Percentiles rank a stretch among this genome's conserved stretches.
phyloP scores from a whole-genome alignment of 441 rosid species.

The Heliophila coronopifolia region DNA sequence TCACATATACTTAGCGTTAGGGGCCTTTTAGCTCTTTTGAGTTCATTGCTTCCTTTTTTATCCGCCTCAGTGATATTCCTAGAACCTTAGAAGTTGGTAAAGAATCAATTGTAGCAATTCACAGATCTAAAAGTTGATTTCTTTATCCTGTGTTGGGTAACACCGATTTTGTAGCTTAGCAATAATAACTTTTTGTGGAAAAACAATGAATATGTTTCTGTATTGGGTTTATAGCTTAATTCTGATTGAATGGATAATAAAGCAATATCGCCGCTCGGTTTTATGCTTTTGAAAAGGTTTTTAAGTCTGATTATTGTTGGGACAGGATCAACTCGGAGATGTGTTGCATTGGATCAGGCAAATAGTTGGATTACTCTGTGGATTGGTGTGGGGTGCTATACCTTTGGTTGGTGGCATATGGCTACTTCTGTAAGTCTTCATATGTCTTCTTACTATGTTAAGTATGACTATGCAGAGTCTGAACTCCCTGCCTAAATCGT shows the following conservation, averaged over 20 bases:
- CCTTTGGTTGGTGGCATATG: constrained; percentile 92
- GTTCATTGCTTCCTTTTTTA: neutral
- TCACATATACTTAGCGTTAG: neutral
- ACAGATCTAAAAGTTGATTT: neutral
- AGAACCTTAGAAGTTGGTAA: neutral
- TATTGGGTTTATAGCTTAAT: neutral
- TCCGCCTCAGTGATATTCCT: neutral
- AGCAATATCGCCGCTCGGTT: neutral
- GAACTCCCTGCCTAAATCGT: neutral
- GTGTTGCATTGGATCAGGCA: constrained; percentile 98
- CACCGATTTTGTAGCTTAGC: neutral
- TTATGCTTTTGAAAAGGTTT: neutral
- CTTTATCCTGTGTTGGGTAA: neutral
- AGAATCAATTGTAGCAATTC: neutral
- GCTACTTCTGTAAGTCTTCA: constrained; percentile 66
- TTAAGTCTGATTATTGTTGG: constrained; percentile 18
- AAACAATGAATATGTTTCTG: neutral
- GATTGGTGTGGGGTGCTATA: constrained; percentile 82
- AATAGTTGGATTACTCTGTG: constrained; percentile 67
- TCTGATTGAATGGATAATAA: neutral
- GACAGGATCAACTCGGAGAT: constrained; percentile 96
- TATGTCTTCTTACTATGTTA: neutral
- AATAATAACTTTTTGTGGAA: neutral
- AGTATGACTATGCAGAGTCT: neutral
- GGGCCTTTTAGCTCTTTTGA: neutral